These are phyloP conservation scores for Limonium bicolor DNA, from an alignment of 148 eudicot species.

Conservation along the genomic window DNA sequence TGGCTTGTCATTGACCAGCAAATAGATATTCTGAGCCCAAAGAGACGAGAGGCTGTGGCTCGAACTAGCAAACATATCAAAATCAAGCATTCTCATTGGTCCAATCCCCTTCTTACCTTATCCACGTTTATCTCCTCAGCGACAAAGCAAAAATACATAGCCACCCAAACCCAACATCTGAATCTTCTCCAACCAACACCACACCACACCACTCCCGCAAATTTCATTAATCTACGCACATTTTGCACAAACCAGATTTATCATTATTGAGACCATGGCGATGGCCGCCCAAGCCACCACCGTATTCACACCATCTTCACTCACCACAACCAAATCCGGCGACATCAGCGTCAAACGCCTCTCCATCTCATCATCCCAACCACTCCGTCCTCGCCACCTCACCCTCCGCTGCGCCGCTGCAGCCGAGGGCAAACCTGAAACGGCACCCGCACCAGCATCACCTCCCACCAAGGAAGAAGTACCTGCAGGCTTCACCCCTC, in stretches of 20 bases:
- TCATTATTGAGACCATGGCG: constrained; percentile 31
- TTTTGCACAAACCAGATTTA: constrained; percentile 7
- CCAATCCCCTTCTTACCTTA: constrained; percentile 2
- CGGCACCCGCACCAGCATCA: constrained; percentile 5
- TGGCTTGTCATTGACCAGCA: no score
- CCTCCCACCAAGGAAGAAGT: constrained; percentile 20
- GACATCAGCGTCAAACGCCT: constrained; percentile 14
- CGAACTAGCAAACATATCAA: constrained; percentile 19
- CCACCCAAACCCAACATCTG: constrained; percentile 37
- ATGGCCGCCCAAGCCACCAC: constrained; percentile 85
- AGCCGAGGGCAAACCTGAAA: no score
- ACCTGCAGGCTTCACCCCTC: constrained; percentile 88
- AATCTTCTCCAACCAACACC: constrained; percentile 41
- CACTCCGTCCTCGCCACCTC: constrained; percentile 6
- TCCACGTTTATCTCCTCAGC: no score
- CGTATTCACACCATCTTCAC: constrained; percentile 44
- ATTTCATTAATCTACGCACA: constrained; percentile 3
- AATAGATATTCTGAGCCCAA: neutral
- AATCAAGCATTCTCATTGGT: constrained; percentile 48
- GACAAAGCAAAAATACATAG: no score
- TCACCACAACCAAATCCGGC: no score
- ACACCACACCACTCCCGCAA: no score
- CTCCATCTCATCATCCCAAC: constrained; percentile 16
- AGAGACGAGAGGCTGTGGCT: neutral
- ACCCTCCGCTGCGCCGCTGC: constrained; percentile 12